These are phyloP conservation scores for Coemansia sp. DNA, from an alignment of 192 early-diverging fungal genomes.

Conservation along the genomic window DNA sequence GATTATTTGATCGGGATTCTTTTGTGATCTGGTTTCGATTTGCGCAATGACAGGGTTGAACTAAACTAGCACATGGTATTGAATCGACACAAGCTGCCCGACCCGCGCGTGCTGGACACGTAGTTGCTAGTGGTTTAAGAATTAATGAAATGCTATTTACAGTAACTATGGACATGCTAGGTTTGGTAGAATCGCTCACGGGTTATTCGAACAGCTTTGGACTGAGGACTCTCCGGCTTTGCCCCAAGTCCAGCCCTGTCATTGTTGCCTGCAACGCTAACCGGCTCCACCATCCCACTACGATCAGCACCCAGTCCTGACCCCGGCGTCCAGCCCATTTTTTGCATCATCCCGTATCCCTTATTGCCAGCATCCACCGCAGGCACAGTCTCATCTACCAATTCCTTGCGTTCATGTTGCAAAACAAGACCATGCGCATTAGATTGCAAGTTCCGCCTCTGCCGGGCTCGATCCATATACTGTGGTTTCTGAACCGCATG, in stretches of 20 bases:
- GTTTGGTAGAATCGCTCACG: conserved; percentile 28
- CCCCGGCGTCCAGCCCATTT: conserved; percentile 49
- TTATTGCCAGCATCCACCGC: conserved; percentile 21
- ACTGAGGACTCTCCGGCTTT: conserved; percentile 8
- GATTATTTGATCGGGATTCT: too few relatives aligned
- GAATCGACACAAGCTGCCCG: too few relatives aligned
- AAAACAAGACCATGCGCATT: neutral
- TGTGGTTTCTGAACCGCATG: conserved; percentile 1
- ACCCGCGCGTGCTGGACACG: too few relatives aligned
- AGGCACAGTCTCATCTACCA: neutral
- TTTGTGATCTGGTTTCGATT: too few relatives aligned
- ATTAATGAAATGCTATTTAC: too few relatives aligned
- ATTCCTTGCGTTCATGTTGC: neutral
- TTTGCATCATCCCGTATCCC: conserved; percentile 36
- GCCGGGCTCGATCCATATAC: conserved; percentile 32
- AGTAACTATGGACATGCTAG: neutral
- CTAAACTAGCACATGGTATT: too few relatives aligned
- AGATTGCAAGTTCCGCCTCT: conserved; percentile 16
- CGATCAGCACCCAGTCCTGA: conserved; percentile 36
- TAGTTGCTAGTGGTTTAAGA: too few relatives aligned
- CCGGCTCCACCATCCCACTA: conserved; percentile 24
- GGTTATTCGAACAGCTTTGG: conserved; percentile 23
- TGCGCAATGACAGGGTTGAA: too few relatives aligned
- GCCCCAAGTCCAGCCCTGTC: conserved; percentile 32
- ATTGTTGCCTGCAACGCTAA: conserved; percentile 23